Base-by-base conservation (phyloP, 2,329 filamentous ascomycete species). In the Cytospora chrysosperma region DNA sequence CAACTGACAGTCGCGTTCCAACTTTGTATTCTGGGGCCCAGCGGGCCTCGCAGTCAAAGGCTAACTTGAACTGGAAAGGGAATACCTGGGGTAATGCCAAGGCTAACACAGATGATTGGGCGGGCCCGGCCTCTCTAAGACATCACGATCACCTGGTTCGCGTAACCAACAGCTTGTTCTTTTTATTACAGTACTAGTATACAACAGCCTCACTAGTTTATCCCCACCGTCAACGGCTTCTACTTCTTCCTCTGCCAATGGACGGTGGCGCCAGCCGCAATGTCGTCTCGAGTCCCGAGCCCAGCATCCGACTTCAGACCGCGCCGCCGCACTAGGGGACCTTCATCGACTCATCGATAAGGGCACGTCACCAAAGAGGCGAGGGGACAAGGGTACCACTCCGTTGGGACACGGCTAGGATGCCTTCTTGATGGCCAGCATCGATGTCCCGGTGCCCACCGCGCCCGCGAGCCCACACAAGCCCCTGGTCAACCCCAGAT, bases 401-500 rank as follows among this genome's bases (percentile, higher is more conserved):
- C 47, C 21, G 28, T 52, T 59, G 56, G 56, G 56, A 51, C 47
- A 59, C 56, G 21, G 30, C 30, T 52, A 19, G 15, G 17, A 49
- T 47, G 34, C 43, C 15, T 15, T 50, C 19, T 24, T 10, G 24
- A 13, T 47, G 43, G 30, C 24, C 58, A 61, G 58, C 51, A 30
- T 21, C 32, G 51, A 34, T 24, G 27, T 12, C 52, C 49, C 32
- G 52, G 50, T 56, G 57, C 50, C 56, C 59, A 59, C 54, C 62
- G 61, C 62, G 32, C 52, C 52, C 24, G 51, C 17, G 34, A 52
- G 19, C 51, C 51, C 51, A 63, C 59, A 53, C 26, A 51, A 7
- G 30, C 60, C 64, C 64, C 52, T 63, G 54, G 54, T 61, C 54
- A 57, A 65, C 64, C 64, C 64, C 64, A 64, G 64, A 63, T 65